Conservation (phyloP, 768 basidiomycete genomes). For the Gymnopilus junonius region DNA sequence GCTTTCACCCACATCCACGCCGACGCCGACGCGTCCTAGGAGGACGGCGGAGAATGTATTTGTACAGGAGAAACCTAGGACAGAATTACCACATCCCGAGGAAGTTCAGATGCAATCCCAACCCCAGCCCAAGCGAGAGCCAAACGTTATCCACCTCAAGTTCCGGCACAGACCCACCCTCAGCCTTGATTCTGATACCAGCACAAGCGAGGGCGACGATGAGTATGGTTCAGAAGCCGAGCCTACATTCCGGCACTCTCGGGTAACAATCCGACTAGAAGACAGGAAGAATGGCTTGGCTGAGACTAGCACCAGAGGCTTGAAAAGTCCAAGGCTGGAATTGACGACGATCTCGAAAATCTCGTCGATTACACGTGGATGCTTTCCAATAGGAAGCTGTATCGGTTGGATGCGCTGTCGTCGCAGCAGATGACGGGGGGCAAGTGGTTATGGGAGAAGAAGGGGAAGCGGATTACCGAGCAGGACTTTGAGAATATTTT, state of each 20-base stretch:
- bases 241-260: not conserved
- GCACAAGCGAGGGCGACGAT: slow-evolving; percentile 4
- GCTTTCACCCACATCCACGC: not conserved
- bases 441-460: slow-evolving; percentile 1
- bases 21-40: not conserved
- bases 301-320: not conserved
- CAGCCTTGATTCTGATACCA: slow-evolving; percentile 3
- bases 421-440: not conserved
- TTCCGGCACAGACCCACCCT: not conserved
- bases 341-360: not conserved
- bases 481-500: not conserved
- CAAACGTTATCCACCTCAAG: not conserved
- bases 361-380: not conserved
- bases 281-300: not conserved
- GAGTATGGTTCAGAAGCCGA: not conserved
- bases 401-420: not conserved
- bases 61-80: not conserved
- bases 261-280: not conserved
- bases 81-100: not conserved
- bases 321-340: not conserved
- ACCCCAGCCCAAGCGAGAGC: not conserved
- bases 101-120: not conserved
- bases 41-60: not conserved
- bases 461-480: not conserved
- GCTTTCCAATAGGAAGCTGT: not conserved